These are phyloP conservation scores for Dryas octopetala DNA, from an alignment of 306 rosid species.

Conservation along the genomic window DNA sequence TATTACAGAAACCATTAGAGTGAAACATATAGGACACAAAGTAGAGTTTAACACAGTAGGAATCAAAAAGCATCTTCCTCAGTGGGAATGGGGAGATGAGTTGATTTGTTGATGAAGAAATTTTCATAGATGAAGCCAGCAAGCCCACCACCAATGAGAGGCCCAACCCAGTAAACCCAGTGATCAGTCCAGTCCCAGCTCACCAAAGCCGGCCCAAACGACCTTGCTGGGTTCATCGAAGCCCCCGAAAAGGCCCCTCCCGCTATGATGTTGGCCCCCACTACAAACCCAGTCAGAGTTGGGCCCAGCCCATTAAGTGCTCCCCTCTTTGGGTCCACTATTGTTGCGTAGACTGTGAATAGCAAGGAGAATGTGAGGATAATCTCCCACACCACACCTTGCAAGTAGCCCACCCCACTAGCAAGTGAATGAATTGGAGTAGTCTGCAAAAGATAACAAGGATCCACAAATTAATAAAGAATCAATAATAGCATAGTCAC, in stretches of 20 bases:
- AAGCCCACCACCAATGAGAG: slow-evolving; percentile 84
- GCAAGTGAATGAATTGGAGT: slow-evolving; percentile 76
- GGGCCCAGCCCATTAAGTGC: slow-evolving; percentile 72
- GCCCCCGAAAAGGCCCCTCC: slow-evolving; percentile 81
- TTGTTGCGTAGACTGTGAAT: slow-evolving; percentile 73
- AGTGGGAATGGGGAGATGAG: slow-evolving; percentile 45
- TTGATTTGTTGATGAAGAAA: slow-evolving; percentile 54
- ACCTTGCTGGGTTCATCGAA: slow-evolving; percentile 89
- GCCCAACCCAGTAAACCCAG: slow-evolving; percentile 97
- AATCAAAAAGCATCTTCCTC: slow-evolving; percentile 30
- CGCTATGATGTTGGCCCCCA: slow-evolving; percentile 81
- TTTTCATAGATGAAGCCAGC: slow-evolving; percentile 74
- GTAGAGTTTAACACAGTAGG: not conserved
- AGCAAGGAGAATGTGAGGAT: slow-evolving; percentile 73
- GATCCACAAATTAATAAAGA: not conserved
- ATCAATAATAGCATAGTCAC: too few species aligned
- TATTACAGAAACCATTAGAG: too few species aligned
- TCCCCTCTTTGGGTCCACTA: slow-evolving; percentile 86
- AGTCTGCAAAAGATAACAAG: slow-evolving; percentile 35
- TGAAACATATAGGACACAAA: not conserved
- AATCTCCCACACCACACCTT: slow-evolving; percentile 86
- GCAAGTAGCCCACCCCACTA: slow-evolving; percentile 62
- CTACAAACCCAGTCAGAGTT: slow-evolving; percentile 65
- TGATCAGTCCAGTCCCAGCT: slow-evolving; percentile 78
- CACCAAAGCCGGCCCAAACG: slow-evolving; percentile 90